Evolutionary conservation across 306 rosid genomes (phyloP).

Genomic region (Vachellia pachyceras): DNA sequence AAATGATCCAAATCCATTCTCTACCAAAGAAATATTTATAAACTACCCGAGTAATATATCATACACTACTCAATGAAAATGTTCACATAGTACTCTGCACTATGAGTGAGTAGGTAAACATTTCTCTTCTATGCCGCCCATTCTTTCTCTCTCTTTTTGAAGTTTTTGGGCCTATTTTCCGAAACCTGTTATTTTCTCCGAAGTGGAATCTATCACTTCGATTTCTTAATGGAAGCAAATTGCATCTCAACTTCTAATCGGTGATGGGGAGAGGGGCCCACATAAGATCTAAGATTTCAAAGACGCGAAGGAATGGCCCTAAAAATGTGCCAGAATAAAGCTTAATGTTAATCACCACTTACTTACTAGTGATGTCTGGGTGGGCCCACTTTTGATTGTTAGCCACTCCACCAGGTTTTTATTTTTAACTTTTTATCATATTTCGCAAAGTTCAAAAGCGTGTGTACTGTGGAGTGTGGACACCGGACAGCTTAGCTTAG

Average conservation of each 20-base stretch:
- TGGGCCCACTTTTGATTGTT: slow-evolving; percentile 40
- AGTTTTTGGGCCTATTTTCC: slow-evolving; percentile 1
- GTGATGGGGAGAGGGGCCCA: slow-evolving; percentile 46
- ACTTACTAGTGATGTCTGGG: neutral
- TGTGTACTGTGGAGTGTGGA: neutral
- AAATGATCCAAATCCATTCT: no score
- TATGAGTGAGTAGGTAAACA: no score
- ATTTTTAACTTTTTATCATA: neutral
- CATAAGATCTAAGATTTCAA: slow-evolving; percentile 37
- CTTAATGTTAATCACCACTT: slow-evolving; percentile 16
- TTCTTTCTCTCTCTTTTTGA: neutral
- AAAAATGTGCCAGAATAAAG: slow-evolving; percentile 29
- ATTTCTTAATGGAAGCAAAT: neutral
- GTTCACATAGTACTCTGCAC: no score
- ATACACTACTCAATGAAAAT: no score
- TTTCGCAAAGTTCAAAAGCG: slow-evolving; percentile 33
- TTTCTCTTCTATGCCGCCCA: neutral
- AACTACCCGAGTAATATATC: no score
- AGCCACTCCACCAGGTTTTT: slow-evolving; percentile 35
- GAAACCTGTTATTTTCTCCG: neutral
- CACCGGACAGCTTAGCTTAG: slow-evolving; percentile 26
- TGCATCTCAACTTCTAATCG: slow-evolving; percentile 36
- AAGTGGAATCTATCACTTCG: slow-evolving; percentile 26
- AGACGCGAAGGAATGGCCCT: slow-evolving; percentile 7
- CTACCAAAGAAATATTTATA: no score